Evolutionary conservation across 345 rosid genomes (phyloP).

Genomic region (Physaria fendleri): DNA sequence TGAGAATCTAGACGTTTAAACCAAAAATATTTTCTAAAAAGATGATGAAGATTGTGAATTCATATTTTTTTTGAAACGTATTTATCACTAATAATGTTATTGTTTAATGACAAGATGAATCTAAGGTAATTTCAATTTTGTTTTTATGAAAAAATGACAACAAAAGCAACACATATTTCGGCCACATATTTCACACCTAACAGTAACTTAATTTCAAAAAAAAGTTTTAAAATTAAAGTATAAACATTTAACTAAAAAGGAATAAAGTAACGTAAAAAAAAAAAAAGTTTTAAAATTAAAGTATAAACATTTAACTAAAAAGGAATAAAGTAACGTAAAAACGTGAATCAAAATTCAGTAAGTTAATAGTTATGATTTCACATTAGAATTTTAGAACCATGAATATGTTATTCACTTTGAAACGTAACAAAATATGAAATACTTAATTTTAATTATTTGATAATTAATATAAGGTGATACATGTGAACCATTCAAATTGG

Average conservation of each 20-base stretch:
- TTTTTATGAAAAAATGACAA: not conserved
- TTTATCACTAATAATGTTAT: not conserved
- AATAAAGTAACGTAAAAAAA: not conserved
- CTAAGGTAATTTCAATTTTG: not conserved
- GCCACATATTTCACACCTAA: not conserved
- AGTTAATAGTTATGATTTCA: not conserved
- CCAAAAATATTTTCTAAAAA: no score
- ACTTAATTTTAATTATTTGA: not conserved
- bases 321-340: no score
- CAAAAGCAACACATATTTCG: not conserved
- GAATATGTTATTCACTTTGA: no score
- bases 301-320: no score
- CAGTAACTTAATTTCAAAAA: conserved; percentile 7
- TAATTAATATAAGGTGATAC: not conserved
- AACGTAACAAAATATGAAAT: not conserved
- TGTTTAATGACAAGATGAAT: not conserved
- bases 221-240: not conserved
- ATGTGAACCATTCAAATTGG: conserved; percentile 3
- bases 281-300: no score
- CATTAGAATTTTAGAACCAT: no score
- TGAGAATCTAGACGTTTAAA: no score
- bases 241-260: not conserved
- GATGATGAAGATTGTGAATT: not conserved
- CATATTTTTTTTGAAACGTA: not conserved
- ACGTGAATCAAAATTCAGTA: not conserved